A percentile compares a stretch with the other conserved stretches of the same genome.
Conservation (phyloP, 257 asterid species). For the Coffea eugenioides region DNA sequence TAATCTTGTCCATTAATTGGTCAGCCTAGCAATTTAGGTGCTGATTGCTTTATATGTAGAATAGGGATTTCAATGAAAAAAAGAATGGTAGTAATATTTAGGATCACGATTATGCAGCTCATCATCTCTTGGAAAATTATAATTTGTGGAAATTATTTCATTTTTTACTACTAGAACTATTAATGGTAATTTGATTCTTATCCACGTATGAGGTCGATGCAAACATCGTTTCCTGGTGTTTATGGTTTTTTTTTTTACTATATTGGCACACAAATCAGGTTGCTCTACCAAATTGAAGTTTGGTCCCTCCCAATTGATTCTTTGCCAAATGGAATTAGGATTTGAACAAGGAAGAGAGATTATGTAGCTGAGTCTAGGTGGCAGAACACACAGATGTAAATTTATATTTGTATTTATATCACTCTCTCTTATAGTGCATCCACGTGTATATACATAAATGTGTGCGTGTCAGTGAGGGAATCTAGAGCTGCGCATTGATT, state of each 20-base stretch:
- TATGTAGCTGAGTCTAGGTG: background rate
- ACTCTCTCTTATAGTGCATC: no score
- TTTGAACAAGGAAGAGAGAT: background rate
- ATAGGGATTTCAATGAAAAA: background rate
- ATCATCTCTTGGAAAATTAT: background rate
- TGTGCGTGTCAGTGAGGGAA: background rate
- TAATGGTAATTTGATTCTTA: background rate
- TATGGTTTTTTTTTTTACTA: background rate
- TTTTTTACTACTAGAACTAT: background rate
- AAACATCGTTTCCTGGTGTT: background rate
- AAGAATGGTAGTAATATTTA: background rate
- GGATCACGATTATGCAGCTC: background rate
- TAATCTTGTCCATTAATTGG: background rate
- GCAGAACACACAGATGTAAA: no score
- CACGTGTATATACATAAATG: no score
- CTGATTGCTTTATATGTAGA: background rate
- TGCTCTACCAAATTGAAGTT: background rate
- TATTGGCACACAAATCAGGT: background rate
- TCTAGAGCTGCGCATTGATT: background rate
- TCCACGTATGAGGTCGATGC: background rate
- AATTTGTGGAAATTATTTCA: background rate
- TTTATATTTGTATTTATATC: no score
- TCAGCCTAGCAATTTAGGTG: background rate
- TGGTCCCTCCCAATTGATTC: background rate
- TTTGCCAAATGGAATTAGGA: background rate